Base-by-base conservation (phyloP, 352 stramenopile species). In the Globisporangium irregulare region DNA sequence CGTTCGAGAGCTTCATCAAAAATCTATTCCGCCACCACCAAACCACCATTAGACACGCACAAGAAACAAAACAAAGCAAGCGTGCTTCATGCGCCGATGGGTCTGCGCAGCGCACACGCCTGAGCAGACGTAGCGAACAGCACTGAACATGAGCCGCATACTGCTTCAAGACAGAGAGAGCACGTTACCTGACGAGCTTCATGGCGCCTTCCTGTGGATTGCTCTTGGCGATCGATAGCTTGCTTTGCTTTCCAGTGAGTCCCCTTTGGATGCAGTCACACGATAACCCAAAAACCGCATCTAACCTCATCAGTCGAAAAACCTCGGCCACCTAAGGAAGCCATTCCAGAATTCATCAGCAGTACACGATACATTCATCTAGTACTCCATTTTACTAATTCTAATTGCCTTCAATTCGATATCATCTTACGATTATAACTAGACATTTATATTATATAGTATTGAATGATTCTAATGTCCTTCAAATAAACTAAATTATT, bases 1-100 rank as follows among this genome's bases (percentile, higher is more conserved):
- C 97, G 65, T 98, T 98, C 65, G 97, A 98, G 58, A 99, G 86
- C 78, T 99, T 99, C 95, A 98, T 98, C 74, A 98, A 92, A 82
- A 98, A 98, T 67, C 95, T 95, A 62, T 59, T 48, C 55, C 29
- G 9, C 53, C 41, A 7, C 43, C 43, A 38, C 24, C 14, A 22
- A 59, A 20, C 56, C 25, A 32, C 20, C 25, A 61, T 61, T 48
- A 46, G 32, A 61, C 20, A 48, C 20, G 14, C 12, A 18, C 54
- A 43, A 12, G 20, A 29, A n/a, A 32, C 3, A 48, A n/a, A 14
- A n/a, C 18, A 51, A 48, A 48, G 4, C 41, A n/a, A 20, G 43
- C 43, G 18, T 6, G 6, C 43, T 12, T 51, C 43, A 51, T 1
- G 43, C 18, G 43, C 43, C 3, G 0, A 22, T 20, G 18, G 2